Evolutionary conservation across 176 grass and related monocot species (phyloP).

Genomic region (Urochloa ruziziensis): DNA sequence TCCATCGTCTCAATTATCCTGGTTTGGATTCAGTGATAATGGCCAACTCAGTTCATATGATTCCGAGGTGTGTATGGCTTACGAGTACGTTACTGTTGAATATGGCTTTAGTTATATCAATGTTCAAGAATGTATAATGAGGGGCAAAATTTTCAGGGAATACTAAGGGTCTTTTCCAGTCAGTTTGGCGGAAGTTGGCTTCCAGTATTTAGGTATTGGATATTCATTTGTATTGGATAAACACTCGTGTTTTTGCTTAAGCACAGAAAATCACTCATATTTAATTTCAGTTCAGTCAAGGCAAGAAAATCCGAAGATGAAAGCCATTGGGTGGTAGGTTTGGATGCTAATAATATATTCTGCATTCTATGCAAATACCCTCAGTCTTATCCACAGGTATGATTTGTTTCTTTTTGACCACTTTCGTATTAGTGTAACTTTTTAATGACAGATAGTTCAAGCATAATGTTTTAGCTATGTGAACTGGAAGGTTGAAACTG

Average conservation of each 20-base stretch:
- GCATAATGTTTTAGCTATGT: not conserved
- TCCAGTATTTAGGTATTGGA: constrained; percentile 89
- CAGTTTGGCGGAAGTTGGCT: constrained; percentile 82
- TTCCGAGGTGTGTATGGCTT: constrained; percentile 55
- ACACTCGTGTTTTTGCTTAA: constrained; percentile 13
- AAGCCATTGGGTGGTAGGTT: constrained; percentile 84
- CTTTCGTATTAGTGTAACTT: not conserved
- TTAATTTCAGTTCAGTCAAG: constrained; percentile 62
- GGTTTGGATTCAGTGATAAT: constrained; percentile 96
- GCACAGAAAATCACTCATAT: constrained; percentile 26
- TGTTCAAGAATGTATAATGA: not conserved
- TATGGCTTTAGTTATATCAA: constrained; percentile 12
- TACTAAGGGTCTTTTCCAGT: constrained; percentile 69
- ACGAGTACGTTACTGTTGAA: not conserved
- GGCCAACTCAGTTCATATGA: constrained; percentile 87
- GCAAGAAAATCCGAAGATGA: constrained; percentile 85
- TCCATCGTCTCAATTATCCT: constrained; percentile 68
- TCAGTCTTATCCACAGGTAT: constrained; percentile 68
- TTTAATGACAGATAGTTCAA: not conserved
- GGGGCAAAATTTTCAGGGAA: constrained; percentile 48
- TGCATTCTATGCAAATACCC: constrained; percentile 88
- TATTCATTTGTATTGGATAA: constrained; percentile 11
- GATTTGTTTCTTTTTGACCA: constrained; percentile 19
- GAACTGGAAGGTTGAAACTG: not conserved
- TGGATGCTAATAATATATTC: constrained; percentile 80